A percentile compares a stretch with the other conserved stretches of the same genome.
These are phyloP conservation scores for Pythium sukuiense DNA, from an alignment of 352 stramenopile species.

Conservation along the genomic window DNA sequence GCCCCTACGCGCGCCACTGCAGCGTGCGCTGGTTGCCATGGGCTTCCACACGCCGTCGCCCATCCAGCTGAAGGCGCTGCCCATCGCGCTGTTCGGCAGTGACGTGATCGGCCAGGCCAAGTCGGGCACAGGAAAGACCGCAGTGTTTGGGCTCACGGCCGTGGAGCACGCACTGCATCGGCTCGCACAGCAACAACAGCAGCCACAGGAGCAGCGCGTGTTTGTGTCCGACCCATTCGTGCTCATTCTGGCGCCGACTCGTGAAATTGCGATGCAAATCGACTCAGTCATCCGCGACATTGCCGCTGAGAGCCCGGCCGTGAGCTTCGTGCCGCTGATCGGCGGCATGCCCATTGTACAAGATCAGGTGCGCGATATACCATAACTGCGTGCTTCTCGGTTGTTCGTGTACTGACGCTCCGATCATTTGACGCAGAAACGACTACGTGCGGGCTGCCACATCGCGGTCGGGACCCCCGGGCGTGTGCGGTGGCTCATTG, in stretches of 20 bases:
- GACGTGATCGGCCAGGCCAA: constrained; percentile 83
- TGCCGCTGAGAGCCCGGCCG: constrained; percentile 35
- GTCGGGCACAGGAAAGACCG: constrained; percentile 82
- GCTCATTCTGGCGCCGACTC: constrained; percentile 72
- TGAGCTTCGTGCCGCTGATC: constrained; percentile 54
- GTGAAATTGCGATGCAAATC: constrained; percentile 81
- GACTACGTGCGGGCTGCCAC: constrained; percentile 48
- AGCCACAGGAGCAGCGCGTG: background rate
- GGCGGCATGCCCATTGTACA: constrained; percentile 58
- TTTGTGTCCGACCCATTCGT: constrained; percentile 33
- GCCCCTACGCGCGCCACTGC: constrained; percentile 55
- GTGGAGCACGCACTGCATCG: constrained; percentile 60
- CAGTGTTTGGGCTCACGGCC: constrained; percentile 66
- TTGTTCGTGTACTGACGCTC: too few relatives aligned
- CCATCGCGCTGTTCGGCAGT: constrained; percentile 75
- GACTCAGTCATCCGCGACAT: constrained; percentile 61
- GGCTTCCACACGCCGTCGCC: constrained; percentile 59
- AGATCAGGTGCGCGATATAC: constrained; percentile 43
- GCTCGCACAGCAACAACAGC: constrained; percentile 16
- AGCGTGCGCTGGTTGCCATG: constrained; percentile 49
- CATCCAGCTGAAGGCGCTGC: constrained; percentile 69
- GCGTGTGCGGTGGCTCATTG: constrained; percentile 67
- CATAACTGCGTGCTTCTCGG: too few relatives aligned
- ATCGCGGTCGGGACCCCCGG: constrained; percentile 75
- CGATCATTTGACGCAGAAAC: constrained; percentile 14